These are phyloP conservation scores for Arabidopsis lyrata DNA, from an alignment of 441 rosid species.

Conservation along the genomic window DNA sequence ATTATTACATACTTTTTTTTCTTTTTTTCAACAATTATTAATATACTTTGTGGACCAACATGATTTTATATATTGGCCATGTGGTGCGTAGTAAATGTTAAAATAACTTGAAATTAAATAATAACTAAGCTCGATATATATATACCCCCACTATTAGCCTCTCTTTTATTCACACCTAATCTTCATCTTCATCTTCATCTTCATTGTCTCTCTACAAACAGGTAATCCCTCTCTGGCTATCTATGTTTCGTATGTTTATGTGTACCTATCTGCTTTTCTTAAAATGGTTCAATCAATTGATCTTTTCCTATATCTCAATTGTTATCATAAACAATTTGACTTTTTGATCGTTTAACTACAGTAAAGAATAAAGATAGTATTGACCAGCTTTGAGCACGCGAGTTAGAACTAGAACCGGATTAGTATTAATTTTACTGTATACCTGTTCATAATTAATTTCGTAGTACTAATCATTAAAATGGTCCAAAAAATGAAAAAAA, in stretches of 20 bases:
- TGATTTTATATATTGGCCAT: constrained; percentile 12
- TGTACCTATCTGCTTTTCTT: not conserved
- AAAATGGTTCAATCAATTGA: not conserved
- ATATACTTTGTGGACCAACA: constrained; percentile 1
- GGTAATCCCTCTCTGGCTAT: constrained; percentile 13
- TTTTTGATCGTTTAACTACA: not conserved
- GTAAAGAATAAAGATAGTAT: not conserved
- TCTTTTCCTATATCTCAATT: not conserved
- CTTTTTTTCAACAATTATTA: not conserved
- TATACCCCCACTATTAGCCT: constrained; percentile 12
- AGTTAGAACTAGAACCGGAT: constrained; percentile 20
- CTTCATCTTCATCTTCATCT: not conserved
- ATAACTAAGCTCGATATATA: constrained; percentile 12
- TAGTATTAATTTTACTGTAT: not conserved
- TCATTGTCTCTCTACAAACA: constrained; percentile 24
- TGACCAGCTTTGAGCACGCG: not conserved
- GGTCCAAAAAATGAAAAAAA: not conserved
- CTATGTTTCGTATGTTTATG: too few relatives aligned
- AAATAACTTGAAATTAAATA: not conserved
- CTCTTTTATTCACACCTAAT: constrained; percentile 22
- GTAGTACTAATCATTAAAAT: not conserved
- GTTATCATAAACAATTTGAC: not conserved
- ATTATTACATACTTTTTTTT: too few relatives aligned
- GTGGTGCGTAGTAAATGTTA: constrained; percentile 6
- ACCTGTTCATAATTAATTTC: not conserved